These are phyloP conservation scores for Protomyces pachydermus DNA, from an alignment of 1,139 yeast genomes.

Conservation along the genomic window DNA sequence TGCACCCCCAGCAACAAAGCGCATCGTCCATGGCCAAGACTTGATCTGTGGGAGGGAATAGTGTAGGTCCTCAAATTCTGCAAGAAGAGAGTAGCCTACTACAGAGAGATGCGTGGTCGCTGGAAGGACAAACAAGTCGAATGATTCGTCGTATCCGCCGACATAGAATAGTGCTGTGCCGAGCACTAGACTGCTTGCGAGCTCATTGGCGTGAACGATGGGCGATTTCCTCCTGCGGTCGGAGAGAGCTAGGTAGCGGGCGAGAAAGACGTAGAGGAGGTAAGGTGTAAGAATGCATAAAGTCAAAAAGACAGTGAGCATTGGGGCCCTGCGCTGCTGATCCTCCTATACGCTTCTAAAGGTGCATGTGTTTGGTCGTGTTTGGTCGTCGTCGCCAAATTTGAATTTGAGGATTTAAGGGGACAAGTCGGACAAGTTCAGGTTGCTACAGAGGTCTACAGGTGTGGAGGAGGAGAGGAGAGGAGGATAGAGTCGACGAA, in stretches of 20 bases:
- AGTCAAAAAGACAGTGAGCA: constrained; percentile 16
- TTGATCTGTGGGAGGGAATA: background rate
- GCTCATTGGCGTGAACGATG: constrained; percentile 15
- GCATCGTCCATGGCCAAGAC: constrained; percentile 13
- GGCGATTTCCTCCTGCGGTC: constrained; percentile 16
- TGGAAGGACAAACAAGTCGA: background rate
- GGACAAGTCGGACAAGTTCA: too few species aligned
- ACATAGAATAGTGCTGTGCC: constrained; percentile 11
- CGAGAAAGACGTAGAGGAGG: background rate
- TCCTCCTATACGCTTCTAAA: background rate
- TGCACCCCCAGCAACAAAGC: background rate
- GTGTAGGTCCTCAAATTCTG: background rate
- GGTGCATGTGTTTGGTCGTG: background rate
- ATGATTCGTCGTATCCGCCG: constrained; percentile 20
- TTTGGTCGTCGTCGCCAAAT: background rate
- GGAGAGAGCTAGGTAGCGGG: constrained; percentile 4
- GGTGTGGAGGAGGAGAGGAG: background rate
- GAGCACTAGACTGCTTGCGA: background rate
- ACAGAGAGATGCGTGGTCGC: background rate
- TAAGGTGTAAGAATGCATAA: constrained; percentile 7
- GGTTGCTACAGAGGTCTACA: too few species aligned
- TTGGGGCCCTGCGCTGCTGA: background rate
- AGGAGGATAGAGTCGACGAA: background rate
- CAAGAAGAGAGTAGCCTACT: background rate
- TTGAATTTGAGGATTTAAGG: background rate